phyloP scores from a whole-genome alignment of 441 rosid species.

The Populus tomentosa region DNA sequence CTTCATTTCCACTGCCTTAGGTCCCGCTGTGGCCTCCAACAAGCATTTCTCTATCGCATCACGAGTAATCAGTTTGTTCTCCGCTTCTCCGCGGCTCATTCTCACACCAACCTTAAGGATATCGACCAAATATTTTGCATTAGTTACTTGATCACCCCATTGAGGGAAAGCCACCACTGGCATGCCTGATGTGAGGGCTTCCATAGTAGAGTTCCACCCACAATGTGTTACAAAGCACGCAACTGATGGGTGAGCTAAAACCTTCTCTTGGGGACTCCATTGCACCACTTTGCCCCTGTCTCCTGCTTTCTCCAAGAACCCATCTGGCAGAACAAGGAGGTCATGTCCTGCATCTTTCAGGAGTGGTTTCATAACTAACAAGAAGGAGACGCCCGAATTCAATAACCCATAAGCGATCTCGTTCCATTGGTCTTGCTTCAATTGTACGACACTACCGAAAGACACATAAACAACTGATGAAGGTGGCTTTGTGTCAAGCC shows the following conservation, averaged over 20 bases:
- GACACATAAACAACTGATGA: constrained; percentile 73
- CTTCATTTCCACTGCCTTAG: constrained; percentile 50
- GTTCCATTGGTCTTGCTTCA: constrained; percentile 60
- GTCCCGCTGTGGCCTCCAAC: constrained; percentile 45
- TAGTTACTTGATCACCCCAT: constrained; percentile 90
- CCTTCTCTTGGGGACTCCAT: constrained; percentile 82
- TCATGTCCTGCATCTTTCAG: constrained; percentile 8
- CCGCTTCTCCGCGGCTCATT: constrained; percentile 63
- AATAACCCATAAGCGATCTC: constrained; percentile 63
- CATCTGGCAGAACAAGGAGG: constrained; percentile 47
- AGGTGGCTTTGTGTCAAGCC: constrained; percentile 57
- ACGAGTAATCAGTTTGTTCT: constrained; percentile 45
- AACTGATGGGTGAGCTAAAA: constrained; percentile 55
- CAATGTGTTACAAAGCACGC: constrained; percentile 79
- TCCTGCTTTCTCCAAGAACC: constrained; percentile 48
- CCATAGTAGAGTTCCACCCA: constrained; percentile 87
- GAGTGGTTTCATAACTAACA: constrained; percentile 69
- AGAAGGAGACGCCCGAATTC: constrained; percentile 45
- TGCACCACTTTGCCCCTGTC: constrained; percentile 50
- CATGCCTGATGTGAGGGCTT: constrained; percentile 55
- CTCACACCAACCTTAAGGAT: constrained; percentile 62
- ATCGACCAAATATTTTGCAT: constrained; percentile 60
- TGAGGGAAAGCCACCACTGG: constrained; percentile 69
- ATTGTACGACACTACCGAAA: constrained; percentile 51
- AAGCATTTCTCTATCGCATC: constrained; percentile 63